Conservation (phyloP, 352 stramenopile genomes). For the Phytophthora pistaciae region DNA sequence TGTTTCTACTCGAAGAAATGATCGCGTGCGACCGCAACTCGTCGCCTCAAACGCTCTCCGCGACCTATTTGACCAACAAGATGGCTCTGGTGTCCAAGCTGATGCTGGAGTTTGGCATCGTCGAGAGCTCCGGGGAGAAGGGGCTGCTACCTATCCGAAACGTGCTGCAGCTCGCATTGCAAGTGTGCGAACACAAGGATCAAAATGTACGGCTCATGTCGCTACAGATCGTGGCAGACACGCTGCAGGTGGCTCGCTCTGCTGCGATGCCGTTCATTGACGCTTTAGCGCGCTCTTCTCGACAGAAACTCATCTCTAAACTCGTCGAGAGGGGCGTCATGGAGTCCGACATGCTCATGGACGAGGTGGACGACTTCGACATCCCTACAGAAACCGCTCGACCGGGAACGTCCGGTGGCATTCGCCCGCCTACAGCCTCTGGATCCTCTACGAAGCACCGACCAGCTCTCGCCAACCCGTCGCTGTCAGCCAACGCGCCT, state of each 20-base stretch:
- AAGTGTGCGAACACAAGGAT: slow-evolving; percentile 82
- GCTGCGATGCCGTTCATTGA: slow-evolving; percentile 80
- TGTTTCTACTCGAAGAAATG: slow-evolving; percentile 83
- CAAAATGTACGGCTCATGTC: slow-evolving; percentile 67
- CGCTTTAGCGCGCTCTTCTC: slow-evolving; percentile 60
- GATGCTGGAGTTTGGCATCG: slow-evolving; percentile 79
- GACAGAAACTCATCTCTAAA: slow-evolving; percentile 87
- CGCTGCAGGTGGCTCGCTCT: slow-evolving; percentile 63
- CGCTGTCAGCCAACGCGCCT: slow-evolving; percentile 42
- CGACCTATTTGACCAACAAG: slow-evolving; percentile 77
- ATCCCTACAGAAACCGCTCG: slow-evolving; percentile 44
- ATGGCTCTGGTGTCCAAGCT: slow-evolving; percentile 77
- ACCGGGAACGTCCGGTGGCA: slow-evolving; percentile 60
- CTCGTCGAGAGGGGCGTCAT: slow-evolving; percentile 77
- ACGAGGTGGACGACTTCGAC: slow-evolving; percentile 88
- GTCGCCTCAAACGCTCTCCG: slow-evolving; percentile 57
- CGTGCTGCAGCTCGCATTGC: slow-evolving; percentile 72
- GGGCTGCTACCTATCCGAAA: slow-evolving; percentile 64
- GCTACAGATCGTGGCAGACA: slow-evolving; percentile 75
- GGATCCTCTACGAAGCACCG: slow-evolving; percentile 85
- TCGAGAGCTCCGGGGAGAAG: slow-evolving; percentile 52
- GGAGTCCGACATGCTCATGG: slow-evolving; percentile 84
- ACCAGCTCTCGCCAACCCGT: slow-evolving; percentile 63
- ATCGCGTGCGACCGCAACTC: slow-evolving; percentile 73
- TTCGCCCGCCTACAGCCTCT: slow-evolving; percentile 75